These are phyloP conservation scores for Asterophora parasitica DNA, from an alignment of 768 basidiomycete species.

Conservation along the genomic window DNA sequence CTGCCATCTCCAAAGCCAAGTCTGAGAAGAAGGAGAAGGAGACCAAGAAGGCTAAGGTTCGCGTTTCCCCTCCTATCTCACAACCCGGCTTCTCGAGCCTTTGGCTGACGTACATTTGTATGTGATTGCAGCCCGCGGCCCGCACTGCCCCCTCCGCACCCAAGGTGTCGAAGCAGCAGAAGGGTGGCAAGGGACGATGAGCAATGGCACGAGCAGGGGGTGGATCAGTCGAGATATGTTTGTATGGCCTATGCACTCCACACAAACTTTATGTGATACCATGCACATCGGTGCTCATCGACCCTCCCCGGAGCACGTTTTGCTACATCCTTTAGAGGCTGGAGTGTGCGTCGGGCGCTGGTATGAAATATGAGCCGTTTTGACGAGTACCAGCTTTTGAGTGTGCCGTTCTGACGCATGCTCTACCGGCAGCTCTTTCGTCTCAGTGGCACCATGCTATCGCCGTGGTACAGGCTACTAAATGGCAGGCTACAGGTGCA, in stretches of 20 bases:
- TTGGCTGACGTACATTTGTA: not conserved
- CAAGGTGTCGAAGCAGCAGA: constrained; percentile 93
- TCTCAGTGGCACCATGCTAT: no score
- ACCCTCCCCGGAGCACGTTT: not conserved
- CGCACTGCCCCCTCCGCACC: constrained; percentile 60
- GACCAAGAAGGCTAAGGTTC: constrained; percentile 80
- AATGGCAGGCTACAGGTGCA: no score
- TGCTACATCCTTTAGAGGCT: no score
- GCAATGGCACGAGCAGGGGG: constrained; percentile 14
- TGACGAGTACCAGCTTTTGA: no score
- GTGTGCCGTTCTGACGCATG: no score
- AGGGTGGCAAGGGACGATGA: constrained; percentile 82
- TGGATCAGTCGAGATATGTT: constrained; percentile 20
- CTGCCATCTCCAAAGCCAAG: constrained; percentile 93
- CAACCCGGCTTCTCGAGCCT: constrained; percentile 1
- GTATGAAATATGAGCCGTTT: no score
- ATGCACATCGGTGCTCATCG: constrained; percentile 16
- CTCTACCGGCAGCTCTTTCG: no score
- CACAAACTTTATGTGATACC: constrained; percentile 24
- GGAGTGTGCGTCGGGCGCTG: no score
- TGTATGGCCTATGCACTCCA: constrained; percentile 23
- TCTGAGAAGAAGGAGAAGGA: constrained; percentile 96
- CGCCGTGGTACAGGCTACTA: no score
- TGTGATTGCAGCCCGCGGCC: constrained; percentile 40
- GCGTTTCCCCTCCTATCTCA: constrained; percentile 15